Percentiles rank a stretch among this genome's conserved stretches.
Evolutionary conservation across 148 eudicot species (phyloP).

Genomic region (Silene conica): DNA sequence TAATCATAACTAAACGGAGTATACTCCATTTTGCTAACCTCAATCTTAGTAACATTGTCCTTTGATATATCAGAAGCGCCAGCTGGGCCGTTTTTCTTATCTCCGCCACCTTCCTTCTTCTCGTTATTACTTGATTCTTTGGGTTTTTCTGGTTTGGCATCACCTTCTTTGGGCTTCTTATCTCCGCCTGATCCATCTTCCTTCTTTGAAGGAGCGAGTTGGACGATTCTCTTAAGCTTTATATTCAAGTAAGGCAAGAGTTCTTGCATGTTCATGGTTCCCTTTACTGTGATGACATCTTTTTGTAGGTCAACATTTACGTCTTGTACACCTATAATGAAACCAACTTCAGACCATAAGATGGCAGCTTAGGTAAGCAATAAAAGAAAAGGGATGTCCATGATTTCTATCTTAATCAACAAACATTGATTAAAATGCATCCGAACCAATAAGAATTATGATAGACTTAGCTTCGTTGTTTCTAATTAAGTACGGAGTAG

Average conservation of each 20-base stretch:
- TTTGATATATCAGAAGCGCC: background rate
- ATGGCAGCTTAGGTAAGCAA: no score
- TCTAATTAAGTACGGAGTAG: no score
- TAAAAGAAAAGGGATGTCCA: no score
- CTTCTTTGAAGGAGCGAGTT: slow-evolving; percentile 48
- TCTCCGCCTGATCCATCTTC: slow-evolving; percentile 29
- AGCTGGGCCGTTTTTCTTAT: background rate
- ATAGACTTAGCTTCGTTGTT: no score
- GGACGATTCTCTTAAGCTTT: slow-evolving; percentile 54
- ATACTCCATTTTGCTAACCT: slow-evolving; percentile 52
- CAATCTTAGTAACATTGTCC: slow-evolving; percentile 22
- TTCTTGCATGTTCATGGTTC: slow-evolving; percentile 64
- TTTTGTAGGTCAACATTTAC: slow-evolving; percentile 50
- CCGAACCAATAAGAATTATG: no score
- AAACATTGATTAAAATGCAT: no score
- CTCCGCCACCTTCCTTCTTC: slow-evolving; percentile 17
- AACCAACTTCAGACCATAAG: background rate
- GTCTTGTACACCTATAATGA: slow-evolving; percentile 52
- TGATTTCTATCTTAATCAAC: no score
- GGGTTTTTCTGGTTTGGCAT: slow-evolving; percentile 10
- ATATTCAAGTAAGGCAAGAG: slow-evolving; percentile 54
- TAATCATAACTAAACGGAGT: slow-evolving; percentile 23
- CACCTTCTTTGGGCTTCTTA: slow-evolving; percentile 21
- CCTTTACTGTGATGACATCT: slow-evolving; percentile 56
- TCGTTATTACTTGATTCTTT: background rate